Evolutionary conservation across 2,329 filamentous ascomycete species (phyloP), one percentile per base, ranked within the genome.

Genomic region (Harringtonia lauricola): DNA sequence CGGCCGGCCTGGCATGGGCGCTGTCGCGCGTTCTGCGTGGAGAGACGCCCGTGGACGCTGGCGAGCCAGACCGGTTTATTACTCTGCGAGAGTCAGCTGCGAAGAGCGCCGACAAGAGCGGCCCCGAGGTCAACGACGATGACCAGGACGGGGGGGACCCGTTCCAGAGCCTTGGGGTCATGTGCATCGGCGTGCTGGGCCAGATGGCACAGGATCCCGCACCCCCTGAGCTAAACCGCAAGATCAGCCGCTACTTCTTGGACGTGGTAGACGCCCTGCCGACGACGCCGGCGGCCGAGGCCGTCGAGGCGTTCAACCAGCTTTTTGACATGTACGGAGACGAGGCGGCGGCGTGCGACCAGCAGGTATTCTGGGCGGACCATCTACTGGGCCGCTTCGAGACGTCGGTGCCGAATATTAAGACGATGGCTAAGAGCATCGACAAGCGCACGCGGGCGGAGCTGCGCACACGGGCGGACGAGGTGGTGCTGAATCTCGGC

Each of bases 321-420:
- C 49, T 84, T 17, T 81, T 81, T 51, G 80, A 83, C 51, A 68
- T 84, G 8, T 84, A 83, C 59, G 73, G 70, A 22, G 75, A 83
- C 55, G 76, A 79, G 57, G 66, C 65, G 13, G 67, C 64, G 43
- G 62, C 67, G 12, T 79, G 72, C 55, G 80, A 83, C 55, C 65
- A 63, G 45, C 67, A 72, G 22, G 78, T 83, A 3, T 84, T 83
- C 59, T 81, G 79, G 73, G 68, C 69, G 51, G 68, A 77, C 49
- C 67, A 66, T 49, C 77, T 83, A 54, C 57, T 79, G 44, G 66
- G 69, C 51, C 74, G 77, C 48, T 61, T 84, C 2, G 73, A 79
- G 50, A 71, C 68, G 15, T 61, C 63, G 8, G 51, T 70, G 19
- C 71, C 74, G 30, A 76, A 74, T 60, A 61, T 69, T 17, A 74